A percentile compares a stretch with the other conserved stretches of the same genome.
Evolutionary conservation across 371 early-diverging fungal genomes (phyloP).

Genomic region (Mucor velutinosus): DNA sequence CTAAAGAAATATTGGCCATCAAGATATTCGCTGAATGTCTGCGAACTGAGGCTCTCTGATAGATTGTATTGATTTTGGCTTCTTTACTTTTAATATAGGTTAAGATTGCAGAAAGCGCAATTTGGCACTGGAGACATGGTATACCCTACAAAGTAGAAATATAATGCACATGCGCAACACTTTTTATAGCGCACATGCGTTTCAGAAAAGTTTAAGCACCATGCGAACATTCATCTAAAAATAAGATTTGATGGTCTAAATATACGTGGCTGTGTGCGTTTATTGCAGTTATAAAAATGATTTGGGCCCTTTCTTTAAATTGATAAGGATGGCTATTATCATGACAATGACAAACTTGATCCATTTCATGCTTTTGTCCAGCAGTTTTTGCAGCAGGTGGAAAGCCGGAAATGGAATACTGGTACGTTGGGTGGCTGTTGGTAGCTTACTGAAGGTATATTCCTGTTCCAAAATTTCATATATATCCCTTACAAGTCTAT

Average conservation of each 20-base stretch:
- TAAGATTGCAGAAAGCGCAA: no score
- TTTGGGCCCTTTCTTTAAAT: slow-evolving; percentile 7
- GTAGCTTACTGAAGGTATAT: neutral
- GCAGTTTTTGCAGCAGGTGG: neutral
- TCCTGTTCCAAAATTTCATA: neutral
- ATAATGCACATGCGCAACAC: neutral
- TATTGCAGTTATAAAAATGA: neutral
- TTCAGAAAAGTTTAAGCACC: neutral
- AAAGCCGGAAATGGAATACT: neutral
- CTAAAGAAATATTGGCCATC: no score
- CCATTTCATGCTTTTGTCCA: slow-evolving; percentile 7
- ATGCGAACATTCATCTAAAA: neutral
- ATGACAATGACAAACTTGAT: slow-evolving; percentile 16
- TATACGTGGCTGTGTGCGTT: neutral
- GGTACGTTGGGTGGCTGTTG: neutral
- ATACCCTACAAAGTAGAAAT: no score
- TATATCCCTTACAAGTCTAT: slow-evolving; percentile 15
- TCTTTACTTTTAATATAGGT: no score
- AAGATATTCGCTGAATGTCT: no score
- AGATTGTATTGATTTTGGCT: no score
- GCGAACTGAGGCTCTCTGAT: no score
- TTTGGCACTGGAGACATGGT: no score
- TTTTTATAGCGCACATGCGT: neutral
- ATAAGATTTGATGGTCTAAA: neutral
- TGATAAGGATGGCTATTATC: slow-evolving; percentile 18